Base-by-base conservation (phyloP, 177 flowering plant species). In the Vitis hybrid region DNA sequence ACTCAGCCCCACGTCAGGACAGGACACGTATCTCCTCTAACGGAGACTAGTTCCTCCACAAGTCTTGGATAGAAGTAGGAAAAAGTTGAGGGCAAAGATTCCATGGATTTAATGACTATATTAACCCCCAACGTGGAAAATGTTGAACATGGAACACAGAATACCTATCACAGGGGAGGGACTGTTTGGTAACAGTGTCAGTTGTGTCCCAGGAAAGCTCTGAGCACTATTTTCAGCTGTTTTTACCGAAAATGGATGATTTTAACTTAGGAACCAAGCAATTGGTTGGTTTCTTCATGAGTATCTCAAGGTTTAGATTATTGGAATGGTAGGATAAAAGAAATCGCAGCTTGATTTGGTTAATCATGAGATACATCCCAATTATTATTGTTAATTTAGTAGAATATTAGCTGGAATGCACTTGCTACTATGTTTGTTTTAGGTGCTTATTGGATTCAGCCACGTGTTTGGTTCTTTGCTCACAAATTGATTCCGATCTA, bases 51-150 rank as follows among this genome's bases (percentile, higher is more conserved):
- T 35, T 1, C 21, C 18, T 62, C 51, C 61, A 19, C 61, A 10
- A 58, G 61, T 58, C 32, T 58, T 21, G 61, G 61, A 60, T 60
- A 60, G 46, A 60, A 24, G 62, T 11, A 15, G 62, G 15, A 60
- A 60, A 27, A 35, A 11, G 27, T 60, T 32, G 15, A 60, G 62
- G 2, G 57, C 2, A 32, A 60, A 27, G 62, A 60, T 60, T 60
- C 30, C 30, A 40, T 40, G 48, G 48, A 40, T 18, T 21, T 24
- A 60, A 60, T 60, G 62, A 60, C 27, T 6, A 60, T 24, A 24
- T 24, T 60, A 35, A 13, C 62, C 35, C 35, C 15, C 59, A 7
- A n/a, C 6, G 21, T 56, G 16, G 19, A 7, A 15, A 14, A 16
- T 14, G n/a, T 14, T 52, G 13, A 14, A 11, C 13, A 52, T 3